phyloP scores from a whole-genome alignment of 176 grass and related monocot genomes.

The Carex parvula region DNA sequence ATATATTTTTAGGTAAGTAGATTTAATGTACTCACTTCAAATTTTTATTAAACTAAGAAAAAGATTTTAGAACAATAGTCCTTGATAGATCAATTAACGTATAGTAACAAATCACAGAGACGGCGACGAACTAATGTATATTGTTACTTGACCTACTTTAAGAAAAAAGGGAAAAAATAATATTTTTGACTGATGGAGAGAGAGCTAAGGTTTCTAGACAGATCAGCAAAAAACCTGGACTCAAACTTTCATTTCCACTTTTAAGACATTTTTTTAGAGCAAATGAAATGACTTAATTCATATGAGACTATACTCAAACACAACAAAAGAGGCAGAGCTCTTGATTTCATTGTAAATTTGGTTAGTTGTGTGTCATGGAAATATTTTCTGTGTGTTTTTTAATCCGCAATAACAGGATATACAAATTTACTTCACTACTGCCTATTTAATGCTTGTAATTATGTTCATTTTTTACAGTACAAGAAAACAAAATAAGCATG shows the following conservation, averaged over 20 bases:
- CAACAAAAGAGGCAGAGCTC: not conserved
- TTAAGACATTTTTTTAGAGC: not conserved
- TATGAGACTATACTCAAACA: not conserved
- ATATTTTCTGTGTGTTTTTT: not conserved
- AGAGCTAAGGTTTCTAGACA: not conserved
- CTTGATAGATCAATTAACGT: not conserved
- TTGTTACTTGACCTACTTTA: not conserved
- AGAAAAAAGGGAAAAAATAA: not conserved
- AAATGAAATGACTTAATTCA: not conserved
- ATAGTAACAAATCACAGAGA: not conserved
- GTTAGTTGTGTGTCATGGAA: not conserved
- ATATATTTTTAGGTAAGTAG: too few relatives aligned
- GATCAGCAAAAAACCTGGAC: not conserved
- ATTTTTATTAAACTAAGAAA: too few relatives aligned
- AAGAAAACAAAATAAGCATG: not conserved
- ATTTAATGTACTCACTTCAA: too few relatives aligned
- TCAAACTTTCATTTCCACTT: not conserved
- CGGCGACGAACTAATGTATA: not conserved
- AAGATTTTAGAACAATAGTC: too few relatives aligned
- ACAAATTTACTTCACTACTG: not conserved
- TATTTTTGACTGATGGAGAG: not conserved
- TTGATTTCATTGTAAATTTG: not conserved
- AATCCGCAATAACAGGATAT: not conserved
- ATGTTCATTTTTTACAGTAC: conserved; percentile 1
- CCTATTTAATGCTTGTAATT: not conserved